Conservation (phyloP, 176 grass and related monocot species). For the Alloteropsis semialata region DNA sequence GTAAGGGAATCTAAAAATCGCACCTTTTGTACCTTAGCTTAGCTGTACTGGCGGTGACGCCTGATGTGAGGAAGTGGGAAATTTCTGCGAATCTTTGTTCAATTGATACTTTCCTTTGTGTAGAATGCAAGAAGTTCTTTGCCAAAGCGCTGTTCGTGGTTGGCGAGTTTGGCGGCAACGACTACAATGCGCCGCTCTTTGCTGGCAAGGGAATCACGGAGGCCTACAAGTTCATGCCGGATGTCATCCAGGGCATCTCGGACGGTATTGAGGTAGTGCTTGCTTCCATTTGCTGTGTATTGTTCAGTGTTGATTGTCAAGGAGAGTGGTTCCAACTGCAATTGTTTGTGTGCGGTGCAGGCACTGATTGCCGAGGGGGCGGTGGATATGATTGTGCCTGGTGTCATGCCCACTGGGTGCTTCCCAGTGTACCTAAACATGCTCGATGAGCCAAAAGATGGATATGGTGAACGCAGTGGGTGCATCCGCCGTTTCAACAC, state of each 20-base stretch:
- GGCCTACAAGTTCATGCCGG: constrained; percentile 66
- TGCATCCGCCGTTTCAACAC: constrained; percentile 74
- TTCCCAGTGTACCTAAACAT: constrained; percentile 73
- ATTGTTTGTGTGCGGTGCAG: constrained; percentile 32
- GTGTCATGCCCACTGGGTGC: constrained; percentile 82
- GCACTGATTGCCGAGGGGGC: constrained; percentile 84
- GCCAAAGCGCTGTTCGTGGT: constrained; percentile 70
- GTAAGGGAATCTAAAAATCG: constrained; percentile 29
- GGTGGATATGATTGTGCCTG: constrained; percentile 83
- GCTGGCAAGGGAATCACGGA: constrained; percentile 48
- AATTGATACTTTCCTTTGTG: constrained; percentile 1
- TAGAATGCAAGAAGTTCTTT: constrained; percentile 66
- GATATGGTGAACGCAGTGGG: constrained; percentile 51
- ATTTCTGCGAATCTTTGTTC: neutral
- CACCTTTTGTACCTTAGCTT: neutral
- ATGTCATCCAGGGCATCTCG: constrained; percentile 72
- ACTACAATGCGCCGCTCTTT: constrained; percentile 78
- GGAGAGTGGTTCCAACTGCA: neutral
- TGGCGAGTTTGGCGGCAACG: constrained; percentile 86
- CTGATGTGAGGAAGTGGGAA: neutral
- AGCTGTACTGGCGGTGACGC: neutral
- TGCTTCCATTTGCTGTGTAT: neutral
- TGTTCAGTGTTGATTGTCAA: neutral
- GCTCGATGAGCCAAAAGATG: constrained; percentile 35
- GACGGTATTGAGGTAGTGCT: constrained; percentile 62